Evolutionary conservation across 805 yeast species (phyloP).

Genomic region (Ogataea glucozyma): DNA sequence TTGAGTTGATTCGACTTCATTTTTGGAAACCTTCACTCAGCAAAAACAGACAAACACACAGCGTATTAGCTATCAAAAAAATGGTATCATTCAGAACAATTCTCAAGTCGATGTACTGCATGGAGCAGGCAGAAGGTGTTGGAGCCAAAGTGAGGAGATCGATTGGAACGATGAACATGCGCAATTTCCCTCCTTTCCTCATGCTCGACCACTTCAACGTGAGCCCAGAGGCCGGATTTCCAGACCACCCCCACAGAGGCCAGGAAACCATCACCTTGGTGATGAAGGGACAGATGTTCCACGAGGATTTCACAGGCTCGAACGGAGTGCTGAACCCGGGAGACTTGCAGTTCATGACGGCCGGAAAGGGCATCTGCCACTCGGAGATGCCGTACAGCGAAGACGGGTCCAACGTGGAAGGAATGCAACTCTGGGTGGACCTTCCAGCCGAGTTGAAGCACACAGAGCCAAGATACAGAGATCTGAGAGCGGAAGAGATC

Average conservation of each 20-base stretch:
- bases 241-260: conserved; percentile 83
- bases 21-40: no score
- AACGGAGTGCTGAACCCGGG: conserved; percentile 76
- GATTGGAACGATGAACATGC: conserved; percentile 64
- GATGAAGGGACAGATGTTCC: conserved; percentile 67
- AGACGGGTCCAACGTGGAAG: conserved; percentile 51
- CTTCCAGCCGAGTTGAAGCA: conserved; percentile 65
- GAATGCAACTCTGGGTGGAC: conserved; percentile 89
- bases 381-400: conserved; percentile 77
- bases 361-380: conserved; percentile 85
- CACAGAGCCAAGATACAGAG: conserved; percentile 74
- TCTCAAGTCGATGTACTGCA: conserved; percentile 53
- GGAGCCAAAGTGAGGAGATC: conserved; percentile 88
- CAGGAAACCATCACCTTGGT: conserved; percentile 78
- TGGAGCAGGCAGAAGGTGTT: conserved; percentile 79
- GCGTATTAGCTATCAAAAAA: not conserved
- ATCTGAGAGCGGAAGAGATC: conserved; percentile 66
- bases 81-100: conserved; percentile 47
- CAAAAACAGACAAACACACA: not conserved
- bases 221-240: conserved; percentile 69
- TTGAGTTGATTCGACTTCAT: not conserved
- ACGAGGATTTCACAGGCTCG: conserved; percentile 87
- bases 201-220: conserved; percentile 79
- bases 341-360: conserved; percentile 92
- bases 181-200: conserved; percentile 80